Conservation (phyloP, 495 filamentous ascomycete genomes). For the Letharia lupina region DNA sequence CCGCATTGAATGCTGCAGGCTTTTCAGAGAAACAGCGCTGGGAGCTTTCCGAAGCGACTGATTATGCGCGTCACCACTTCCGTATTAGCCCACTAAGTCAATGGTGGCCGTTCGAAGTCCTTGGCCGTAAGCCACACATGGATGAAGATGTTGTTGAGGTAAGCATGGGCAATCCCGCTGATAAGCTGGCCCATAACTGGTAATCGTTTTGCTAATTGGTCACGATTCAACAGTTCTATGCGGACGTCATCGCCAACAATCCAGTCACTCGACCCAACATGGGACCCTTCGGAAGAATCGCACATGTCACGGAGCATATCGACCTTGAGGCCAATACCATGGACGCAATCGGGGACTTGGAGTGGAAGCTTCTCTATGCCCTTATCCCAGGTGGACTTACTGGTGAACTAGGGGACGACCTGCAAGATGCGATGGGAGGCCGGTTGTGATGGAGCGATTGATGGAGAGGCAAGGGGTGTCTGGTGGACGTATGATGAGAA, state of each 20-base stretch:
- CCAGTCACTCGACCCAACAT: background rate
- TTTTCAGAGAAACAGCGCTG: constrained; percentile 51
- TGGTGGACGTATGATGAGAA: background rate
- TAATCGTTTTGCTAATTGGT: background rate
- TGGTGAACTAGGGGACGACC: background rate
- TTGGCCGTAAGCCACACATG: constrained; percentile 29
- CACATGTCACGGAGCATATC: constrained; percentile 4
- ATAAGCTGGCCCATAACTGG: background rate
- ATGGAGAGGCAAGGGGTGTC: background rate
- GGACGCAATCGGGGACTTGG: constrained; percentile 9
- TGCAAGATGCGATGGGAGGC: background rate
- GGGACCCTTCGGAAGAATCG: constrained; percentile 8
- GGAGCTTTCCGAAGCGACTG: constrained; percentile 21
- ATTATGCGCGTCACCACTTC: constrained; percentile 18
- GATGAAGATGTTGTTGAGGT: constrained; percentile 30
- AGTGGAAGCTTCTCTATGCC: constrained; percentile 6
- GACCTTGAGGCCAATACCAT: constrained; percentile 15
- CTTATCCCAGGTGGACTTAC: constrained; percentile 4
- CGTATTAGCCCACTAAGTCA: constrained; percentile 25
- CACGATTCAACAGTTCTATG: constrained; percentile 7
- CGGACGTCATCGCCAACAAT: constrained; percentile 9
- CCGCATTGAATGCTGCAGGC: constrained; percentile 52
- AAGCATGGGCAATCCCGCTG: background rate
- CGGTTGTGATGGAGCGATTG: background rate
- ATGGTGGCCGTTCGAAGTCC: constrained; percentile 35